Conservation (phyloP, 371 early-diverging fungal species). For the Funneliformis caledonium region DNA sequence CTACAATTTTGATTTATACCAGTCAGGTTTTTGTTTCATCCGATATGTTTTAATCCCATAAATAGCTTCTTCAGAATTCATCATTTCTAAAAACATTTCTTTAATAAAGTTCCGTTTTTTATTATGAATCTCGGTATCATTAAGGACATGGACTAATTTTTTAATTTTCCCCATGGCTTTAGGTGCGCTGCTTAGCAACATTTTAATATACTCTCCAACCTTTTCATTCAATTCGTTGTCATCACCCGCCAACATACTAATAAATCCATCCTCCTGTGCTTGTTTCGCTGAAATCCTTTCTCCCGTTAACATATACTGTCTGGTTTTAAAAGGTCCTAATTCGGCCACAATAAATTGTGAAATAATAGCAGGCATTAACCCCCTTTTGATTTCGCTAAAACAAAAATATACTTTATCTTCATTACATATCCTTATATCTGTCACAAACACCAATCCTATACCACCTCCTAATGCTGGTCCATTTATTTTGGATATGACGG, state of each 20-base stretch:
- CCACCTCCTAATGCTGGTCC: constrained; percentile 80
- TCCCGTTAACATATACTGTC: constrained; percentile 71
- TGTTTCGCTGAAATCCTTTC: constrained; percentile 56
- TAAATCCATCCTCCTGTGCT: constrained; percentile 48
- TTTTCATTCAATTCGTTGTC: constrained; percentile 50
- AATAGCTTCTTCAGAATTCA: constrained; percentile 70
- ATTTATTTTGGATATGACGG: constrained; percentile 65
- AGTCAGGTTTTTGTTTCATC: constrained; percentile 61
- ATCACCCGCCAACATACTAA: constrained; percentile 50
- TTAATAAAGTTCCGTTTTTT: constrained; percentile 46
- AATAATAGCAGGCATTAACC: constrained; percentile 74
- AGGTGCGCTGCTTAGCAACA: constrained; percentile 62
- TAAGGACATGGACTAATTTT: constrained; percentile 54
- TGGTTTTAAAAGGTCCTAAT: constrained; percentile 59
- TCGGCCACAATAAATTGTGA: constrained; percentile 72
- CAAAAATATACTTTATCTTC: constrained; percentile 57
- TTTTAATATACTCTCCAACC: constrained; percentile 51
- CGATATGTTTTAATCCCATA: constrained; percentile 68
- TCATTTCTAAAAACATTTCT: constrained; percentile 64
- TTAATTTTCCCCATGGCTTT: constrained; percentile 62
- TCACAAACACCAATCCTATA: constrained; percentile 68
- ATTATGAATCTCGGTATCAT: constrained; percentile 48
- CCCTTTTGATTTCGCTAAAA: constrained; percentile 70
- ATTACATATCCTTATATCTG: constrained; percentile 63
- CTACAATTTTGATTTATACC: constrained; percentile 49